Percentiles rank a stretch among this genome's conserved stretches.
phyloP scores from a whole-genome alignment of 164 flowering plant species.

The Buxus sempervirens region DNA sequence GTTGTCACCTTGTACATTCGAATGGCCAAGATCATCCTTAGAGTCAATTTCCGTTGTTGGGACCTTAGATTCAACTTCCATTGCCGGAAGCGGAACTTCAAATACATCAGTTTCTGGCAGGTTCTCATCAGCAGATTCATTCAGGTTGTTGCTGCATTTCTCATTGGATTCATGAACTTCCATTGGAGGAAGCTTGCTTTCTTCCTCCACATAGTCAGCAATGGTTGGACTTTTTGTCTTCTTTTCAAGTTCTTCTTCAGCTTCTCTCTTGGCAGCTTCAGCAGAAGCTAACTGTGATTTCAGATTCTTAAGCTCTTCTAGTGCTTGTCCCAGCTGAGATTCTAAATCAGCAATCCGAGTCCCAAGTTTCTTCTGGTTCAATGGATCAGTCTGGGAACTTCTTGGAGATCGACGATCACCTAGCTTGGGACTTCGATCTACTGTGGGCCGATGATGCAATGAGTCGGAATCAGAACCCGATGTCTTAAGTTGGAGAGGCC shows the following conservation, averaged over 20 bases:
- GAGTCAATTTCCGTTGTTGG: conserved; percentile 24
- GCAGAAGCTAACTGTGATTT: conserved; percentile 69
- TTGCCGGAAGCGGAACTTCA: conserved; percentile 51
- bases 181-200: conserved; percentile 17
- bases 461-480: conserved; percentile 66
- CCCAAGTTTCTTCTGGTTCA: conserved; percentile 71
- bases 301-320: conserved; percentile 65
- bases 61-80: conserved; percentile 20
- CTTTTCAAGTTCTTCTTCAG: conserved; percentile 56
- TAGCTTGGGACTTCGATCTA: conserved; percentile 63
- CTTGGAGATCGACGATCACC: conserved; percentile 74
- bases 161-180: conserved; percentile 21
- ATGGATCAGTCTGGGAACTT: conserved; percentile 49
- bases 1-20: conserved; percentile 21
- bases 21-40: conserved; percentile 14
- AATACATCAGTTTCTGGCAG: conserved; percentile 67
- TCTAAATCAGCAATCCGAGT: conserved; percentile 73
- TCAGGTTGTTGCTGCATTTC: conserved; percentile 3
- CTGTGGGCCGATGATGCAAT: conserved; percentile 39
- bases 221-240: conserved; percentile 24
- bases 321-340: conserved; percentile 78
- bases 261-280: conserved; percentile 71
- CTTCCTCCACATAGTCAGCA: conserved; percentile 15
- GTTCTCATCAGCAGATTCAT: conserved; percentile 27
- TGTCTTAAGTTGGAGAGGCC: conserved; percentile 47